These are phyloP conservation scores for Pichia sp. DNA, from an alignment of 1,139 yeast genomes.

Conservation along the genomic window DNA sequence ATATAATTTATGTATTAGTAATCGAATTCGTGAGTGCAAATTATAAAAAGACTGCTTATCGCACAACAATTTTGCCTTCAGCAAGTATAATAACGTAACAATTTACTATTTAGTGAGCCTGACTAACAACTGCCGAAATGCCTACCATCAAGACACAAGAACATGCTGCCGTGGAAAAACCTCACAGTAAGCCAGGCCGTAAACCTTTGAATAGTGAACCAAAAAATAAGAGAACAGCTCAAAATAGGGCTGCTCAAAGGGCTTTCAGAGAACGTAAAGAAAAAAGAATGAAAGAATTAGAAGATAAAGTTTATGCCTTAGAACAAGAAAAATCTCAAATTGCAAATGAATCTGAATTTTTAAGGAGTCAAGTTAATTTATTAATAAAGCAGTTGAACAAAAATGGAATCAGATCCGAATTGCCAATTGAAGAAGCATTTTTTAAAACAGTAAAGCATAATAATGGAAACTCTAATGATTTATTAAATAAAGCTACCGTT, in stretches of 20 bases:
- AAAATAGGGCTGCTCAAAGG: slow-evolving; percentile 94
- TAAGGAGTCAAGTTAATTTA: slow-evolving; percentile 69
- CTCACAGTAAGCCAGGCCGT: slow-evolving; percentile 48
- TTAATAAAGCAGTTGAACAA: slow-evolving; percentile 59
- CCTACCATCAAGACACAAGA: slow-evolving; percentile 10
- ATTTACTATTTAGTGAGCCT: neutral
- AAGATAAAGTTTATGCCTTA: slow-evolving; percentile 62
- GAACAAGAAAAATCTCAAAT: slow-evolving; percentile 63
- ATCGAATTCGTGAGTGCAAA: neutral
- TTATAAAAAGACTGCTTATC: neutral
- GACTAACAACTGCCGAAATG: slow-evolving; percentile 1
- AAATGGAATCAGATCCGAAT: neutral
- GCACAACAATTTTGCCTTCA: neutral
- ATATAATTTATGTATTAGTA: neutral
- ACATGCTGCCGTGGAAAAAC: slow-evolving; percentile 12
- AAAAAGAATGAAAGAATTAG: slow-evolving; percentile 76
- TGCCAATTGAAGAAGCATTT: neutral
- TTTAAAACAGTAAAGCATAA: neutral
- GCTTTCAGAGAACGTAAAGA: slow-evolving; percentile 96
- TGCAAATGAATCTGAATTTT: slow-evolving; percentile 61
- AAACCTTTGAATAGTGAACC: slow-evolving; percentile 80
- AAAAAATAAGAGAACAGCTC: slow-evolving; percentile 84
- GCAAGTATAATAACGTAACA: neutral
- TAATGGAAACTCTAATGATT: no score
- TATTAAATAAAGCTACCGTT: neutral